These are phyloP conservation scores for Microcyclospora pomicola DNA, from an alignment of 2,329 filamentous ascomycete genomes.

Conservation along the genomic window DNA sequence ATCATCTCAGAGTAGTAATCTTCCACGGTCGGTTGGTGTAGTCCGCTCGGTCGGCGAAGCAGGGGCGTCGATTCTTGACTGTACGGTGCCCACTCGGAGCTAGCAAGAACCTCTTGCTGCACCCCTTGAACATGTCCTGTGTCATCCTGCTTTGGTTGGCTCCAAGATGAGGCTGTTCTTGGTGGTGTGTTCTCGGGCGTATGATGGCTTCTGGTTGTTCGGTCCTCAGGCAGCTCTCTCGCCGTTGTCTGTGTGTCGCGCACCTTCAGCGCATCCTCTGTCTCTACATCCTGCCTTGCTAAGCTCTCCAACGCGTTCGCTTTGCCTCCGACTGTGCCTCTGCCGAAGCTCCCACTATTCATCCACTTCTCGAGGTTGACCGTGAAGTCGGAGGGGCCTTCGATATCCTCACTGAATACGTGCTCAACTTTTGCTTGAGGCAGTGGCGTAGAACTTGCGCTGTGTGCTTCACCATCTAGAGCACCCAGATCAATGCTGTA, in stretches of 20 bases:
- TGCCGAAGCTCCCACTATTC: conserved; percentile 9
- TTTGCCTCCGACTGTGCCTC: not conserved
- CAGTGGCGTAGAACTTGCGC: conserved; percentile 11
- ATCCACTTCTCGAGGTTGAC: conserved; percentile 24
- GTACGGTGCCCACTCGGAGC: not conserved
- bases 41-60: too few species aligned
- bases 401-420: conserved; percentile 23
- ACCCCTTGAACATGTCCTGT: too few species aligned
- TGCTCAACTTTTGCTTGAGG: conserved; percentile 15
- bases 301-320: conserved; percentile 1
- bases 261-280: too few species aligned
- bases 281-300: not conserved
- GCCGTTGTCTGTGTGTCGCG: too few species aligned
- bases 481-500: conserved; percentile 23
- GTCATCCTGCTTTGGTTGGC: too few species aligned
- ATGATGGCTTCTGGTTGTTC: conserved; percentile 13
- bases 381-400: conserved; percentile 26
- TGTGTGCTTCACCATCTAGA: conserved; percentile 13
- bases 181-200: conserved; percentile 17
- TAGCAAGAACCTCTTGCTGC: too few species aligned
- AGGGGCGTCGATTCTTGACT: conserved; percentile 5
- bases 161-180: not conserved
- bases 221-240: conserved; percentile 3
- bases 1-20: conserved; percentile 23
- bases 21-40: conserved; percentile 20